These are phyloP conservation scores for Chrysosporium keratinophilum DNA, from an alignment of 2,329 filamentous ascomycete species.

Conservation along the genomic window DNA sequence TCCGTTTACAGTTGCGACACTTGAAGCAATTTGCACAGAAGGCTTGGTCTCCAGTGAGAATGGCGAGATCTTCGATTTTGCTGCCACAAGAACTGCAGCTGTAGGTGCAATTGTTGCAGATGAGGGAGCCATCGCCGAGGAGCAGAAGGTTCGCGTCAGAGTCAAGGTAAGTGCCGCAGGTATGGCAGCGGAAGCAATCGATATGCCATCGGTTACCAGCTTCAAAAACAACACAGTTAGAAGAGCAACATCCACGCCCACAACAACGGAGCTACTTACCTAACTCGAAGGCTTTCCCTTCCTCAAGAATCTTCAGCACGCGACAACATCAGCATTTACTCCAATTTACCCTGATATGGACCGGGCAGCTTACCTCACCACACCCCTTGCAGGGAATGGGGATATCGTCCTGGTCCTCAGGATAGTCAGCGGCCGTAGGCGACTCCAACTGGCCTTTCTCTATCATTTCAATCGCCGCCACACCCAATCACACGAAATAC, in stretches of 20 bases:
- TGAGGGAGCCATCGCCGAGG: conserved; percentile 91
- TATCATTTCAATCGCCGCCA: conserved; percentile 7
- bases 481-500: neutral
- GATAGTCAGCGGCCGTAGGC: conserved; percentile 30
- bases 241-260: neutral
- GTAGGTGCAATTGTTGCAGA: conserved; percentile 99
- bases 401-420: conserved; percentile 66
- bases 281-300: conserved; percentile 96
- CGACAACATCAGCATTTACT: conserved; percentile 9
- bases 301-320: conserved; percentile 70
- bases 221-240: conserved; percentile 30
- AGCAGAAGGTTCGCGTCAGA: conserved; percentile 95
- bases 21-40: conserved; percentile 96
- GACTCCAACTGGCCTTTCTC: conserved; percentile 10
- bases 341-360: conserved; percentile 3
- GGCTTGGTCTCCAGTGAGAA: conserved; percentile 92
- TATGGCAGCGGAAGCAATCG: conserved; percentile 96
- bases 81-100: conserved; percentile 93
- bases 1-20: conserved; percentile 95
- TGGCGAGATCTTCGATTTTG: conserved; percentile 97
- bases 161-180: conserved; percentile 88
- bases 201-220: conserved; percentile 97
- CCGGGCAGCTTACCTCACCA: conserved; percentile 57
- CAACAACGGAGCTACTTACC: conserved; percentile 49
- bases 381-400: conserved; percentile 84